Evolutionary conservation across 306 rosid species (phyloP).

Genomic region (Cicer arietinum): DNA sequence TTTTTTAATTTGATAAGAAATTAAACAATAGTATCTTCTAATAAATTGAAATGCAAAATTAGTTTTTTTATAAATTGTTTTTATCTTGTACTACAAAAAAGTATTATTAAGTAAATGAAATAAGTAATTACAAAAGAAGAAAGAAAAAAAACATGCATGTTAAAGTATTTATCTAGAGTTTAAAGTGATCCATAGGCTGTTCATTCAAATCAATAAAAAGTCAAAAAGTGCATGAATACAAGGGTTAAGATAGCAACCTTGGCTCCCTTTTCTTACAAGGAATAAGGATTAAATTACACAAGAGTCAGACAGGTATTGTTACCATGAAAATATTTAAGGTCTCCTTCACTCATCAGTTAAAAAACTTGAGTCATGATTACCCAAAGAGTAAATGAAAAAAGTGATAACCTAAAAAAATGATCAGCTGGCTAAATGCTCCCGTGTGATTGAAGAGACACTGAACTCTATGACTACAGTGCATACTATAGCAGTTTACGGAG

Average conservation of each 20-base stretch:
- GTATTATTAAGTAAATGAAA: too few relatives aligned
- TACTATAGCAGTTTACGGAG: conserved; percentile 40
- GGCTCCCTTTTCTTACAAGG: conserved; percentile 25
- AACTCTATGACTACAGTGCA: conserved; percentile 47
- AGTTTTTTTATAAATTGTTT: too few relatives aligned
- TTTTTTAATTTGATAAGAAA: too few relatives aligned
- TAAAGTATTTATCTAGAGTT: too few relatives aligned
- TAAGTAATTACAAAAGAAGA: too few relatives aligned
- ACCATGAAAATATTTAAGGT: conserved; percentile 34
- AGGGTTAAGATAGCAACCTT: conserved; percentile 16
- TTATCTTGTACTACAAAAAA: too few relatives aligned
- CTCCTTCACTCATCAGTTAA: conserved; percentile 40
- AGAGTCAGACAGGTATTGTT: conserved; percentile 22
- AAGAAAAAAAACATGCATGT: too few relatives aligned
- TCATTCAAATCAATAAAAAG: conserved; percentile 1
- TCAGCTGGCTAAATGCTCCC: conserved; percentile 53
- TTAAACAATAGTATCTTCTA: too few relatives aligned
- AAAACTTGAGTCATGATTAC: conserved; percentile 25
- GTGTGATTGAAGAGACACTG: conserved; percentile 31
- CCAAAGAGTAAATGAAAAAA: conserved; percentile 18
- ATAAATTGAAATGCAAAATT: too few relatives aligned
- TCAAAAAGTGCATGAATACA: not conserved
- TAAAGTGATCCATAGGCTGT: not conserved
- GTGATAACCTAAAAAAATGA: conserved; percentile 48
- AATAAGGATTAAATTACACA: conserved; percentile 10